Evolutionary conservation across 495 filamentous ascomycete genomes (phyloP), one percentile per base, ranked within the genome.

Genomic region (Aspergillus indologenus): DNA sequence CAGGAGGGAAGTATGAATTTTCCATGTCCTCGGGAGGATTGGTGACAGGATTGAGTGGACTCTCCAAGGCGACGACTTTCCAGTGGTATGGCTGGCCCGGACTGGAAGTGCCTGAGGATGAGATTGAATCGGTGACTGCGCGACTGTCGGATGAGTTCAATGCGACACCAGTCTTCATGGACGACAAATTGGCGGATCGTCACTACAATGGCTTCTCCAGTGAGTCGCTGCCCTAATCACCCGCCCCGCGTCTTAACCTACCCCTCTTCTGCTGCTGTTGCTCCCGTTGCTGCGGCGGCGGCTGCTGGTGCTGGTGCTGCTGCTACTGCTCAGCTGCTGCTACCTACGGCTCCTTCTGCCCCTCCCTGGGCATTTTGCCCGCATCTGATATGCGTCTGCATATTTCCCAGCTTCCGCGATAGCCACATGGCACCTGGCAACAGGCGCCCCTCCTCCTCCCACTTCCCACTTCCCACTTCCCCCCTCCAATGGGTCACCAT

Each of bases 21-120:
- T 89, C 86, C 71, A 96, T 96, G 89, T 96, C 92, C 17, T 96
- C 93, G 9, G 93, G 93, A 56, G 93, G 93, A 17, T 82, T 98
- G 43, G 92, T 98, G 53, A 96, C 88, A 29, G 94, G 92, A 1
- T 71, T 98, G 56, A 91, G 88, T 61, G 94, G 93, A n/a, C 75
- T 98, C 62, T 88, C 90, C 61, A 96, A 96, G 71, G 84, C 89
- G 6, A 96, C 91, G 12, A 93, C 85, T 44, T 97, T 96, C 76
- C 87, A 91, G 69, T 98, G 94, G 93, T 97, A 96, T 72, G 93
- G 93, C 58, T 98, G 94, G 94, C 92, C 93, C 7, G 93, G 93
- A 26, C 68, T 96, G 57, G 90, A 96, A 66, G 82, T 92, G 24
- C 89, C 89, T 44, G 87, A 90, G 56, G 80, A 75, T 19, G 90